Conservation (phyloP, 2,329 filamentous ascomycete genomes). For the Microcera coccophila region DNA sequence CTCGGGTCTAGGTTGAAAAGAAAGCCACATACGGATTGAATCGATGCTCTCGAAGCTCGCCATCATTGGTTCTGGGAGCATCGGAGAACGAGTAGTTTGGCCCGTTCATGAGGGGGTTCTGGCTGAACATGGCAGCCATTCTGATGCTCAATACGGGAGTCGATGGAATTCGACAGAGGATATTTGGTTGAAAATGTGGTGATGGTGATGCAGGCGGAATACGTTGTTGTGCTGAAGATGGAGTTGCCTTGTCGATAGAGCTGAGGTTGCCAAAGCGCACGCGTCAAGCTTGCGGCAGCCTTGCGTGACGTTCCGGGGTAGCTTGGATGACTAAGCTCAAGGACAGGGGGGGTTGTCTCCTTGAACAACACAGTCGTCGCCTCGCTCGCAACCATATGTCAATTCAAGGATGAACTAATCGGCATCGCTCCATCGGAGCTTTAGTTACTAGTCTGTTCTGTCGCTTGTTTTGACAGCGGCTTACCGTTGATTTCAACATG, state of each 20-base stretch:
- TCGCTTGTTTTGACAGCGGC: slow-evolving; percentile 3
- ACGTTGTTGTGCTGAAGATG: slow-evolving; percentile 7
- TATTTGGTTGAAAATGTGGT: slow-evolving; percentile 9
- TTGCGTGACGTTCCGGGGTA: slow-evolving; percentile 38
- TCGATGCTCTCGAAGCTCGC: slow-evolving; percentile 66
- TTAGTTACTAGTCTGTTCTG: slow-evolving; percentile 6
- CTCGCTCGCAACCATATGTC: slow-evolving; percentile 10
- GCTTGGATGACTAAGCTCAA: slow-evolving; percentile 41
- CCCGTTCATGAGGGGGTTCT: slow-evolving; percentile 65
- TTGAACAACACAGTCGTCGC: slow-evolving; percentile 19
- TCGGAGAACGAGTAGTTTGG: slow-evolving; percentile 67
- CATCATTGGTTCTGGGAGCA: slow-evolving; percentile 49
- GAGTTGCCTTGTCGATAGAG: slow-evolving; percentile 22
- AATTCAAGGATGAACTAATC: slow-evolving; percentile 14
- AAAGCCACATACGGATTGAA: slow-evolving; percentile 79
- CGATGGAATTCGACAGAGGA: slow-evolving; percentile 11
- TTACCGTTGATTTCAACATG: slow-evolving; percentile 33
- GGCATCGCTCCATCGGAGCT: slow-evolving; percentile 11
- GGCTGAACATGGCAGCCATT: slow-evolving; percentile 66
- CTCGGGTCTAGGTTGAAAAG: neutral
- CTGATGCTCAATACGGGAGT: slow-evolving; percentile 22
- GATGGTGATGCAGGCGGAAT: slow-evolving; percentile 7
- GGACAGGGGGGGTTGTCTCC: slow-evolving; percentile 25
- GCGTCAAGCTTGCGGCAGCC: slow-evolving; percentile 52
- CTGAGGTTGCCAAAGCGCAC: slow-evolving; percentile 34